Percentiles rank a stretch among this genome's conserved stretches.
Conservation (phyloP, 2,329 filamentous ascomycete genomes). For the Lasiodiplodia sp. region DNA sequence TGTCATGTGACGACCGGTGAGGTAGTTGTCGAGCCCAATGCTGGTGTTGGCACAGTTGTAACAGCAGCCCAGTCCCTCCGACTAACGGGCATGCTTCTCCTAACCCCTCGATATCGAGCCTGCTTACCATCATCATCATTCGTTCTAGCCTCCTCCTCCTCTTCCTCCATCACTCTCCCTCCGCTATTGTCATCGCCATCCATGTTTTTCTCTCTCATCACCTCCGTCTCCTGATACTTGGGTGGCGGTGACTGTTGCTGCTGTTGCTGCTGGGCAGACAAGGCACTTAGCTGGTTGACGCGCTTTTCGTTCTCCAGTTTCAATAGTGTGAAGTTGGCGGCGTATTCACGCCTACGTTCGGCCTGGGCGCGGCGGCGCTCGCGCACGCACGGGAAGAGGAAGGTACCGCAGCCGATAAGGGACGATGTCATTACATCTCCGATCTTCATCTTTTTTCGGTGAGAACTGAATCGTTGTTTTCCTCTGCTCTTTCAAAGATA, state of each 20-base stretch:
- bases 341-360: constrained; percentile 22
- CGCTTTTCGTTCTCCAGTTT: constrained; percentile 18
- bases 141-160: not conserved
- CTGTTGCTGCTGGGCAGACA: not conserved
- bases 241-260: not conserved
- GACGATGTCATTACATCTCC: constrained; percentile 4
- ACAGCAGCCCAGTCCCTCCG: constrained; percentile 7
- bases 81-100: constrained; percentile 7
- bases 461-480: not conserved
- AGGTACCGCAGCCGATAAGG: constrained; percentile 11
- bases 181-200: not conserved
- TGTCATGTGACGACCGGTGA: not conserved
- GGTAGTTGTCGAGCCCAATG: not conserved
- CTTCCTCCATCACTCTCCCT: not conserved
- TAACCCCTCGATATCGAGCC: not conserved
- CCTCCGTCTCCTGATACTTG: not conserved
- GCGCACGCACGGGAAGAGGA: constrained; percentile 5
- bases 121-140: not conserved
- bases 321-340: constrained; percentile 12
- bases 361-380: constrained; percentile 8
- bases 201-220: not conserved
- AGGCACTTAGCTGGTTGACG: constrained; percentile 4
- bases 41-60: not conserved
- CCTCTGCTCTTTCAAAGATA: not conserved
- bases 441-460: not conserved